A percentile compares a stretch with the other conserved stretches of the same genome.
These are phyloP conservation scores for Gastroboletus turbinatus DNA, from an alignment of 1,284 basidiomycete genomes.

Conservation along the genomic window DNA sequence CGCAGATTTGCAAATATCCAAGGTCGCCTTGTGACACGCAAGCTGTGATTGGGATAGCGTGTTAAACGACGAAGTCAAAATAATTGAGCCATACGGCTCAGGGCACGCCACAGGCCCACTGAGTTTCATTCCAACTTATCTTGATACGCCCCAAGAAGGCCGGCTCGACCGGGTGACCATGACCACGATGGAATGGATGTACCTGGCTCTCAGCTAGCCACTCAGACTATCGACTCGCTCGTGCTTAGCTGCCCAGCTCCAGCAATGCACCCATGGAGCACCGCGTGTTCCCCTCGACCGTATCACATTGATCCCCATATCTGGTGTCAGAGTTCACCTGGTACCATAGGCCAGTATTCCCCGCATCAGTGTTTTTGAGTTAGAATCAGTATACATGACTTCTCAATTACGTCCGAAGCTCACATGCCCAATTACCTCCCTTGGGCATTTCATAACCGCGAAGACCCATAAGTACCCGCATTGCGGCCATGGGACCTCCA, in stretches of 20 bases:
- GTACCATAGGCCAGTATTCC: not conserved
- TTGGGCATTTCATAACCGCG: constrained; percentile 1
- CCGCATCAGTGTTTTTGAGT: constrained; percentile 5
- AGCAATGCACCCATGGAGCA: not conserved
- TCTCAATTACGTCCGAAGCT: constrained; percentile 10
- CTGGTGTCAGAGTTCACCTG: not conserved
- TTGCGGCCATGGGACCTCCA: not conserved
- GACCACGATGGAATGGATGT: not conserved
- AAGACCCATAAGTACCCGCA: constrained; percentile 16
- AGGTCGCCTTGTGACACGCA: not conserved
- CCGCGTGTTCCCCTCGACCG: not conserved
- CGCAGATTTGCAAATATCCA: not conserved
- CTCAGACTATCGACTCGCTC: not conserved
- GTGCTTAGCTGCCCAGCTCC: not conserved
- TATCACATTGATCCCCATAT: not conserved
- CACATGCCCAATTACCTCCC: constrained; percentile 13
- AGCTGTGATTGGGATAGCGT: not conserved
- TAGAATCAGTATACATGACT: not conserved
- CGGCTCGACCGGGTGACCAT: not conserved
- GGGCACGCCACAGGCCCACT: not conserved
- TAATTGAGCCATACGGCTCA: not conserved
- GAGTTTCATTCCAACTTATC: not conserved
- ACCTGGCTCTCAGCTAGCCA: not conserved
- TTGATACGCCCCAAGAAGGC: not conserved
- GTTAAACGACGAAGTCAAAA: not conserved